Conservation (phyloP, 2,329 filamentous ascomycete genomes). For the Sarocladium kiliense region DNA sequence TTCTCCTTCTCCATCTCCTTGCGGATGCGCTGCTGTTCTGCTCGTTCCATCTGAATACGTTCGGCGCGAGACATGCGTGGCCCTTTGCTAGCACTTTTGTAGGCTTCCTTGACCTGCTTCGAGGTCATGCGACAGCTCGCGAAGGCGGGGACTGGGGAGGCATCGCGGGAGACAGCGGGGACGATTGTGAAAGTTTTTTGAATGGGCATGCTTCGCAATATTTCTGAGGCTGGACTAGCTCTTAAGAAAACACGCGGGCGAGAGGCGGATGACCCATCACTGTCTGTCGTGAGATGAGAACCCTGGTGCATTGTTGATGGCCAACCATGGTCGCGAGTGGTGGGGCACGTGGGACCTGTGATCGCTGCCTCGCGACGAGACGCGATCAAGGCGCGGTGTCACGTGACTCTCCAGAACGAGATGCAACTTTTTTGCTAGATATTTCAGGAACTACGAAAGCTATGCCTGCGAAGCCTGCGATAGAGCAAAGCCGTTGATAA, state of each 20-base stretch:
- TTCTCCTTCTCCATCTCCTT: constrained; percentile 47
- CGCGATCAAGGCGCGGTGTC: constrained; percentile 13
- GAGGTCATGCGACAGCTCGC: constrained; percentile 29
- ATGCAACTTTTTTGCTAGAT: too few relatives aligned
- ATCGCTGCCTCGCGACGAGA: not conserved
- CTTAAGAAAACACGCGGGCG: too few relatives aligned
- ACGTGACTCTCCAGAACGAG: too few relatives aligned
- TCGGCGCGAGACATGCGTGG: constrained; percentile 36
- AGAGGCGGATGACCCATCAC: too few relatives aligned
- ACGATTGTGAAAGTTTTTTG: constrained; percentile 41
- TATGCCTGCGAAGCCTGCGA: too few relatives aligned
- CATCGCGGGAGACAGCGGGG: constrained; percentile 21
- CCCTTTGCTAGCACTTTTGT: constrained; percentile 27
- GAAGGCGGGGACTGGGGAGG: constrained; percentile 12
- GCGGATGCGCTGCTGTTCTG: constrained; percentile 50
- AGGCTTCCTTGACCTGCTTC: constrained; percentile 34
- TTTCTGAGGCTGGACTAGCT: too few relatives aligned
- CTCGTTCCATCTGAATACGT: constrained; percentile 31
- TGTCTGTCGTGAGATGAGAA: too few relatives aligned
- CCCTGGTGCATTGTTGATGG: not conserved
- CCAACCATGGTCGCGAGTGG: not conserved
- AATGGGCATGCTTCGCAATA: too few relatives aligned
- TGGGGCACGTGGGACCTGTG: not conserved
- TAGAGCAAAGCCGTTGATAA: too few relatives aligned
- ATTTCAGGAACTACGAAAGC: too few relatives aligned